These are phyloP conservation scores for Candida verbasci DNA, from an alignment of 805 yeast species.

Conservation along the genomic window DNA sequence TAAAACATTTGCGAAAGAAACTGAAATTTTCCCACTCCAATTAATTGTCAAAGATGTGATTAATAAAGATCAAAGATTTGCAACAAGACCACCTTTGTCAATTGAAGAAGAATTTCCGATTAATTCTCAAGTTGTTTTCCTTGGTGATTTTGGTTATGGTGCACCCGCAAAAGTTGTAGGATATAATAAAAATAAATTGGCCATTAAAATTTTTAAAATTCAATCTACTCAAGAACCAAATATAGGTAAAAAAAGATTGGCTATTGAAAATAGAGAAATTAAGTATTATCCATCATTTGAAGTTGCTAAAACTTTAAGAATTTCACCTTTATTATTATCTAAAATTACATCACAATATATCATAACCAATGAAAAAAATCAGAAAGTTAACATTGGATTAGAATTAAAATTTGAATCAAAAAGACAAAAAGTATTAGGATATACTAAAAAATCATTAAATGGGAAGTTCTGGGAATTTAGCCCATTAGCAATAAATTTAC, in stretches of 20 bases:
- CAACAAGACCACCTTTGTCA: conserved; percentile 70
- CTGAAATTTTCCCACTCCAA: conserved; percentile 70
- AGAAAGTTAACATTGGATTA: conserved; percentile 68
- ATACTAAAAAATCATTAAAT: conserved; percentile 51
- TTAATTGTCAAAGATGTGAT: conserved; percentile 69
- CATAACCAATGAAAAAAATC: conserved; percentile 41
- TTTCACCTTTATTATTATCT: conserved; percentile 67
- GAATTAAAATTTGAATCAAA: conserved; percentile 78
- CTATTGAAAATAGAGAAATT: conserved; percentile 50
- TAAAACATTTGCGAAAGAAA: conserved; percentile 58
- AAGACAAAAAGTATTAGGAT: conserved; percentile 83
- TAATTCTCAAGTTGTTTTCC: conserved; percentile 65
- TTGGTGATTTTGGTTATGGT: conserved; percentile 88
- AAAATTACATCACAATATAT: conserved; percentile 71
- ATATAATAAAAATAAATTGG: conserved; percentile 45
- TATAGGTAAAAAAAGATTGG: conserved; percentile 59
- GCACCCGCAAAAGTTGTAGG: conserved; percentile 67
- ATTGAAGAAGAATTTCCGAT: conserved; percentile 79
- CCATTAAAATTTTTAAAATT: conserved; percentile 45
- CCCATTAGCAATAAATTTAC: conserved; percentile 61
- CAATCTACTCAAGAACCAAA: conserved; percentile 50
- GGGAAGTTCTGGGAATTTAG: conserved; percentile 76
- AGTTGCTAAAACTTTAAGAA: conserved; percentile 51
- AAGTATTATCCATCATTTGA: conserved; percentile 63
- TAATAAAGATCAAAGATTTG: conserved; percentile 70